These are phyloP conservation scores for Lipomyces yamadae DNA, from an alignment of 805 yeast genomes.

Conservation along the genomic window DNA sequence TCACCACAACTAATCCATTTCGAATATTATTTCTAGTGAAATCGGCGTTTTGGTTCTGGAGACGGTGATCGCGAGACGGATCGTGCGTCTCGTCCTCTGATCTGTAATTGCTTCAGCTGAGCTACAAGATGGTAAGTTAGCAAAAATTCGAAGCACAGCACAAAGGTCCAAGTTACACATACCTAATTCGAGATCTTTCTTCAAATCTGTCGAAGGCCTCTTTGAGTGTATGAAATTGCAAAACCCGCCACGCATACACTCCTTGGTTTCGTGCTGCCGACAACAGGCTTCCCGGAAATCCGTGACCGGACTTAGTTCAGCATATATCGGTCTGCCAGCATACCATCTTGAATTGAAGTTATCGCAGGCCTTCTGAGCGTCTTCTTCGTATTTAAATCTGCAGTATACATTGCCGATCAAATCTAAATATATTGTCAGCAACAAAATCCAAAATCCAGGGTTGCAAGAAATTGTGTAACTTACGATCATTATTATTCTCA, in stretches of 20 bases:
- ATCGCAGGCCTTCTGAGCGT: conserved; percentile 65
- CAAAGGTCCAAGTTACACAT: conserved; percentile 40
- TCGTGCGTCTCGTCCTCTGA: conserved; percentile 35
- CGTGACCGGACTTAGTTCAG: conserved; percentile 76
- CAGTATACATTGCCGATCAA: conserved; percentile 85
- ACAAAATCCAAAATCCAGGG: not conserved
- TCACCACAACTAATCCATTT: not conserved
- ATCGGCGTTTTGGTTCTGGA: conserved; percentile 38
- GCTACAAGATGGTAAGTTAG: conserved; percentile 15
- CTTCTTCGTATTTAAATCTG: conserved; percentile 57
- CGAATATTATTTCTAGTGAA: conserved; percentile 1
- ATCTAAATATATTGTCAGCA: conserved; percentile 43
- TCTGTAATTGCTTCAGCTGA: conserved; percentile 31
- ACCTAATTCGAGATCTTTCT: conserved; percentile 51
- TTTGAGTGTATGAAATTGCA: conserved; percentile 88
- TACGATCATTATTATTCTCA: conserved; percentile 75
- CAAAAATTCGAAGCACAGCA: too few relatives aligned
- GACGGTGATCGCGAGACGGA: conserved; percentile 38
- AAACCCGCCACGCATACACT: conserved; percentile 77
- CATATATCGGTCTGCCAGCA: conserved; percentile 73
- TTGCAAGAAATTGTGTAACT: conserved; percentile 9
- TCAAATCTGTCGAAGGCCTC: conserved; percentile 55
- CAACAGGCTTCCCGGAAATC: conserved; percentile 76
- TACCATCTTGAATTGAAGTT: conserved; percentile 82
- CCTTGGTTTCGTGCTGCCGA: conserved; percentile 63